These are phyloP conservation scores for Chytridium lagenaria DNA, from an alignment of 371 early-diverging fungal species.

Conservation along the genomic window DNA sequence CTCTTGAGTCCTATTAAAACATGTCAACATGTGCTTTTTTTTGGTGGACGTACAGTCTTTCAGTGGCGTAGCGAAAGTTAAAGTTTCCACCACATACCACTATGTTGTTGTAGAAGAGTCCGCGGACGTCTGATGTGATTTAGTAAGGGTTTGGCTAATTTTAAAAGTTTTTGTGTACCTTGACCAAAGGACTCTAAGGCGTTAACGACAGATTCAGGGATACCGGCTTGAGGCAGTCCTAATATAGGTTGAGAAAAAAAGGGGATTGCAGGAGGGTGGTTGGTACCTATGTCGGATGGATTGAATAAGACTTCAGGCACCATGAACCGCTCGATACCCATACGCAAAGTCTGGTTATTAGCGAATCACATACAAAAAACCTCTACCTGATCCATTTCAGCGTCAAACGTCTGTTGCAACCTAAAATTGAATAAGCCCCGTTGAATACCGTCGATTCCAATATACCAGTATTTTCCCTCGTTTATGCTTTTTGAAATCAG, in stretches of 20 bases:
- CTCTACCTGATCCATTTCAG: constrained; percentile 10
- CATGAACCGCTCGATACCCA: constrained; percentile 86
- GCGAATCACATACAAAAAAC: not conserved
- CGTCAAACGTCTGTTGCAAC: not conserved
- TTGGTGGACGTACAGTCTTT: constrained; percentile 65
- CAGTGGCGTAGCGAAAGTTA: constrained; percentile 68
- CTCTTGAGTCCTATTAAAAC: constrained; percentile 50
- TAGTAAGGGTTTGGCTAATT: too few relatives aligned
- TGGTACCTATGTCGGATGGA: constrained; percentile 78
- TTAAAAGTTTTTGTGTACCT: constrained; percentile 50
- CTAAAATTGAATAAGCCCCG: not conserved
- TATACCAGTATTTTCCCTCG: constrained; percentile 65
- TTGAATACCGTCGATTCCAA: too few relatives aligned
- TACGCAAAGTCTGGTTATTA: constrained; percentile 63
- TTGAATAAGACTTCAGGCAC: constrained; percentile 84
- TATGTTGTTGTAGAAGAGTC: constrained; percentile 76
- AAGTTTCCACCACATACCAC: constrained; percentile 80
- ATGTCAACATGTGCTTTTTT: not conserved
- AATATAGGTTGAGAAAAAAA: constrained; percentile 1
- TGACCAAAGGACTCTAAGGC: constrained; percentile 63
- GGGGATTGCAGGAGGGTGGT: not conserved
- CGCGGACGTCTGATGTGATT: constrained; percentile 68
- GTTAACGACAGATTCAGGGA: constrained; percentile 76
- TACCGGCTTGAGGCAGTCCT: constrained; percentile 80
- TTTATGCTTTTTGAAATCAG: constrained; percentile 70